Conservation (phyloP, 495 filamentous ascomycete species). For the Xylaria flabelliformis region DNA sequence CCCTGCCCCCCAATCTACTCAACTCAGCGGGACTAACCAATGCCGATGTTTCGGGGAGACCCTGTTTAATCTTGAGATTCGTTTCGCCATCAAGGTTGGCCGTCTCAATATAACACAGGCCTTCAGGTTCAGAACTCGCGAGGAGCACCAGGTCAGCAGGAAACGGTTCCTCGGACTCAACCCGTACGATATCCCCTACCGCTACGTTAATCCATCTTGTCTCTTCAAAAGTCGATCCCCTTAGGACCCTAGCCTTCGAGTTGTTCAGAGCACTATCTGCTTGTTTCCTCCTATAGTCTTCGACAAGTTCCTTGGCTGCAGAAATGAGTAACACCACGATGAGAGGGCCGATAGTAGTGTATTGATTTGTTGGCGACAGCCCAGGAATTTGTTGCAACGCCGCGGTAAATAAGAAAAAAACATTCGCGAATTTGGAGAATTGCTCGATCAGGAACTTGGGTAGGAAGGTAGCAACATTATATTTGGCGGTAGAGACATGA, state of each 20-base stretch:
- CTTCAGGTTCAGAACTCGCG: slow-evolving; percentile 96
- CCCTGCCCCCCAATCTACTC: slow-evolving; percentile 81
- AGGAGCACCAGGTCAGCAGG: slow-evolving; percentile 92
- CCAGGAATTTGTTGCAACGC: slow-evolving; percentile 94
- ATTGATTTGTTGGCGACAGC: slow-evolving; percentile 91
- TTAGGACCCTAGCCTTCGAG: slow-evolving; percentile 83
- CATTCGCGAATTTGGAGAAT: slow-evolving; percentile 98
- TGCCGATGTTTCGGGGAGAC: slow-evolving; percentile 88
- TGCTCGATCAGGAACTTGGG: slow-evolving; percentile 99
- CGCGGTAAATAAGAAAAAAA: slow-evolving; percentile 99
- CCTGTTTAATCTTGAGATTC: slow-evolving; percentile 99
- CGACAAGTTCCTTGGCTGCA: slow-evolving; percentile 91
- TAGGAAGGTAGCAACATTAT: slow-evolving; percentile 93
- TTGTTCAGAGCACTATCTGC: slow-evolving; percentile 89
- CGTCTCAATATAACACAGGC: slow-evolving; percentile 98
- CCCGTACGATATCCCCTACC: slow-evolving; percentile 92
- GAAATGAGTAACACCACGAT: slow-evolving; percentile 90
- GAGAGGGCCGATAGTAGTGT: slow-evolving; percentile 94
- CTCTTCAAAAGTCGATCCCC: slow-evolving; percentile 84
- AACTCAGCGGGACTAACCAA: slow-evolving; percentile 88
- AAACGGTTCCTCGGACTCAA: slow-evolving; percentile 96
- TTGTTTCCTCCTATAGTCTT: slow-evolving; percentile 88
- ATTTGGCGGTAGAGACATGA: slow-evolving; percentile 96
- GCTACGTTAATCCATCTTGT: slow-evolving; percentile 91
- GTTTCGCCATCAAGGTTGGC: slow-evolving; percentile 98